Percentiles rank a stretch among this genome's conserved stretches.
phyloP scores from a whole-genome alignment of 305 asterid species.

The Lippia alba region DNA sequence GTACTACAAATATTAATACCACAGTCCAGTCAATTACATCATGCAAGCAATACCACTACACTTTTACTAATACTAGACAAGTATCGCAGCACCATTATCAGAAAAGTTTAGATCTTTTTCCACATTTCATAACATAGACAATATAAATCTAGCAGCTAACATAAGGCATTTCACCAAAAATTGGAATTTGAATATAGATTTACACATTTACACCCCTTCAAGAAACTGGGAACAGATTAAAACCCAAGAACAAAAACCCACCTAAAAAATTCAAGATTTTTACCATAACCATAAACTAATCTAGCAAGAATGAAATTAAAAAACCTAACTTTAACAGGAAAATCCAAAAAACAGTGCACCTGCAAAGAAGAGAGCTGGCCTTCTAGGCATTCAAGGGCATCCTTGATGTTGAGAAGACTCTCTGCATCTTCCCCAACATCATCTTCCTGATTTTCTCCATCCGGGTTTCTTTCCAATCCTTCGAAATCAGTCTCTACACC shows the following conservation, averaged over 20 bases:
- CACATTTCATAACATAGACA: background rate
- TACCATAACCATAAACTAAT: conserved; percentile 9
- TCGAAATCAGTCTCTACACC: conserved; percentile 33
- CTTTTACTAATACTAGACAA: background rate
- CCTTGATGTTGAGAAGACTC: conserved; percentile 68
- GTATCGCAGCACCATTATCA: background rate
- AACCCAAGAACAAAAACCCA: conserved; percentile 26
- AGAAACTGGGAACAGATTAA: conserved; percentile 12
- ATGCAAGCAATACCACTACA: background rate
- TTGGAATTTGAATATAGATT: background rate
- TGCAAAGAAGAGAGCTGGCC: conserved; percentile 85
- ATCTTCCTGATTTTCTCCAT: conserved; percentile 43
- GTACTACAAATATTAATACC: background rate
- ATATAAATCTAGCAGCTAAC: background rate
- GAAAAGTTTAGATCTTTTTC: background rate
- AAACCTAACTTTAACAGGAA: background rate
- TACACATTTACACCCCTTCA: background rate
- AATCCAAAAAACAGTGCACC: conserved; percentile 45
- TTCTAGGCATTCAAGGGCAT: conserved; percentile 89
- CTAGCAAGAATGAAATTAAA: background rate
- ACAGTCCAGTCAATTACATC: background rate
- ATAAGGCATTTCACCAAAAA: background rate
- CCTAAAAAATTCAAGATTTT: conserved; percentile 16
- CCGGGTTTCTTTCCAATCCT: conserved; percentile 39
- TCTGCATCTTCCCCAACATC: conserved; percentile 62